Conservation (phyloP, 23 red algal genomes). For the Agarophyton chilense region DNA sequence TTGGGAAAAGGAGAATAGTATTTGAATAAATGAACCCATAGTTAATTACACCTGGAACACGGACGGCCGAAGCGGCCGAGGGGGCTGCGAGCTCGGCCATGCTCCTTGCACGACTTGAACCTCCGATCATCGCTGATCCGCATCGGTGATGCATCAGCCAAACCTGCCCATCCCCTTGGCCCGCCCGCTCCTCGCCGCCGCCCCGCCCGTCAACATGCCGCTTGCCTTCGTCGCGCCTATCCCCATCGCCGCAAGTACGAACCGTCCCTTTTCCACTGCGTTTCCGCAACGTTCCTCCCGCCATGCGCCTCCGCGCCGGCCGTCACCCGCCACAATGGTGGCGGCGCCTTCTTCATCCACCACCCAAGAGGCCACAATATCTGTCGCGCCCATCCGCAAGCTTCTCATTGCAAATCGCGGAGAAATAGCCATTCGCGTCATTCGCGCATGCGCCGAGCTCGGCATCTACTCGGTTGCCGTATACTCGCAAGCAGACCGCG, state of each 20-base stretch:
- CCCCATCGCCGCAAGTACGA: neutral
- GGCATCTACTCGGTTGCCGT: conserved; percentile 84
- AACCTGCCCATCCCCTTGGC: neutral
- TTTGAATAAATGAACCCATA: no score
- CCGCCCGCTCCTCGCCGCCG: neutral
- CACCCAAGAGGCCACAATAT: neutral
- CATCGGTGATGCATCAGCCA: neutral
- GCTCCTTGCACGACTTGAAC: neutral
- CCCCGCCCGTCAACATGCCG: neutral
- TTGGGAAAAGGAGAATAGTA: no score
- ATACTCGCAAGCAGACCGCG: conserved; percentile 83
- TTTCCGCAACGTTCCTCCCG: neutral
- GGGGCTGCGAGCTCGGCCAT: no score
- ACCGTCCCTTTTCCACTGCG: neutral
- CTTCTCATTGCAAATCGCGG: conserved; percentile 95
- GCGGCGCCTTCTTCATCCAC: neutral
- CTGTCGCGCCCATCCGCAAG: conserved; percentile 50
- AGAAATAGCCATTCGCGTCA: conserved; percentile 95
- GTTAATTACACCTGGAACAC: no score
- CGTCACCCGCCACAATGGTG: neutral
- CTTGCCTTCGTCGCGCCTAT: neutral
- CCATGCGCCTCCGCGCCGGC: neutral
- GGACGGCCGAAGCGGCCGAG: neutral
- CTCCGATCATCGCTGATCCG: neutral
- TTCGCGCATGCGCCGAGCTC: conserved; percentile 86